A percentile compares a stretch with the other conserved stretches of the same genome.
phyloP scores from a whole-genome alignment of 345 rosid species.

The Eutrema japonicum region DNA sequence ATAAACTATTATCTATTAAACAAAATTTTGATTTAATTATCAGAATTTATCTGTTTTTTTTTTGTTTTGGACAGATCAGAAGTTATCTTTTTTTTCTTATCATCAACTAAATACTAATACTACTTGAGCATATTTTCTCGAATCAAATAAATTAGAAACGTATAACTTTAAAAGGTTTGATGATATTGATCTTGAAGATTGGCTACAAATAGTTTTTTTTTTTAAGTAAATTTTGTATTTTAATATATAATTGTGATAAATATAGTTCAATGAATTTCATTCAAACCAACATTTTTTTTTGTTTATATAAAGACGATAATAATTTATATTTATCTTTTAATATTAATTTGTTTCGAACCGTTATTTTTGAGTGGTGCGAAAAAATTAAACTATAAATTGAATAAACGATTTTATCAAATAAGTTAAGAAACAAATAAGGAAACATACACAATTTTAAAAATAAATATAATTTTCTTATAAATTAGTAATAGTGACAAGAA shows the following conservation, averaged over 20 bases:
- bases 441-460: not conserved
- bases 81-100: no score
- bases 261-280: conserved; percentile 31
- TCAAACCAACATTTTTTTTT: conserved; percentile 24
- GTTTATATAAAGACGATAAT: conserved; percentile 17
- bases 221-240: not conserved
- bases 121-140: not conserved
- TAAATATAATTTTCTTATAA: not conserved
- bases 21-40: not conserved
- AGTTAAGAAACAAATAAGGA: not conserved
- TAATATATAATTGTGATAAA: conserved; percentile 10
- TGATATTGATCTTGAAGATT: conserved; percentile 26
- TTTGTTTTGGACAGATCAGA: no score
- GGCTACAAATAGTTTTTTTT: conserved; percentile 24
- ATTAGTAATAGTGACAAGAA: not conserved
- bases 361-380: conserved; percentile 18
- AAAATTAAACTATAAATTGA: not conserved
- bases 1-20: not conserved
- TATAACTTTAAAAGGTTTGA: not conserved
- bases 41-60: not conserved
- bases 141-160: not conserved
- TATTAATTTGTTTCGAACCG: not conserved
- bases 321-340: not conserved
- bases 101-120: not conserved
- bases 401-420: not conserved